Evolutionary conservation across 495 filamentous ascomycete genomes (phyloP).

Genomic region (Hypoxylon fuscum): DNA sequence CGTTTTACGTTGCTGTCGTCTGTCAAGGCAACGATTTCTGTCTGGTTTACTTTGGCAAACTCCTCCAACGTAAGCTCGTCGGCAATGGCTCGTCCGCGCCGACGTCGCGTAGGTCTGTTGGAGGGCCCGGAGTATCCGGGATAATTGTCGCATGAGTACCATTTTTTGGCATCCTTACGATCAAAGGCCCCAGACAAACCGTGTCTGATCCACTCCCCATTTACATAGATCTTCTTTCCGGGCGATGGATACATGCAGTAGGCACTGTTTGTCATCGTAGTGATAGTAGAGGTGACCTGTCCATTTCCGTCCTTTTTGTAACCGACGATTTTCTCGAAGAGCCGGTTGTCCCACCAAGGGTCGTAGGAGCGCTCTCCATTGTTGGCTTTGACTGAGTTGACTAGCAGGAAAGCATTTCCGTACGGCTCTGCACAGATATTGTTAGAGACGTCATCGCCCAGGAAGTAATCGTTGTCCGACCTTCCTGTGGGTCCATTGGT

Average conservation of each 20-base stretch:
- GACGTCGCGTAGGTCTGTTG: neutral
- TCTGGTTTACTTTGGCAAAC: too few species aligned
- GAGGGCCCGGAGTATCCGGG: neutral
- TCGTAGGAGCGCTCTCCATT: slow-evolving; percentile 1
- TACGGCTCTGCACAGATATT: neutral
- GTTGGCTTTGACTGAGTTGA: neutral
- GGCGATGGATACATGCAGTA: slow-evolving; percentile 3
- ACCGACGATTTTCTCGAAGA: neutral
- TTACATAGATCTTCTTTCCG: neutral
- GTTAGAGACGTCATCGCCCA: neutral
- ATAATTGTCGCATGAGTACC: slow-evolving; percentile 1
- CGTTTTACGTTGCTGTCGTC: too few species aligned
- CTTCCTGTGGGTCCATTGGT: neutral
- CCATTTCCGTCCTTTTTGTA: neutral
- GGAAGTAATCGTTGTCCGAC: slow-evolving; percentile 1
- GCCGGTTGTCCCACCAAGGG: slow-evolving; percentile 6
- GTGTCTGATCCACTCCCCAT: too few species aligned
- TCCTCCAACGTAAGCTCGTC: neutral
- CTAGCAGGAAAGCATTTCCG: slow-evolving; percentile 1
- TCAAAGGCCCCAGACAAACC: too few species aligned
- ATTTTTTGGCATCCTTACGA: neutral
- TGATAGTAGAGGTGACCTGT: neutral
- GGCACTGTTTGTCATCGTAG: neutral
- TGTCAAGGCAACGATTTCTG: too few species aligned
- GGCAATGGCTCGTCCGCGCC: neutral